These are phyloP conservation scores for Colletotrichum musicola DNA, from an alignment of 2,329 filamentous ascomycete species.

Conservation along the genomic window DNA sequence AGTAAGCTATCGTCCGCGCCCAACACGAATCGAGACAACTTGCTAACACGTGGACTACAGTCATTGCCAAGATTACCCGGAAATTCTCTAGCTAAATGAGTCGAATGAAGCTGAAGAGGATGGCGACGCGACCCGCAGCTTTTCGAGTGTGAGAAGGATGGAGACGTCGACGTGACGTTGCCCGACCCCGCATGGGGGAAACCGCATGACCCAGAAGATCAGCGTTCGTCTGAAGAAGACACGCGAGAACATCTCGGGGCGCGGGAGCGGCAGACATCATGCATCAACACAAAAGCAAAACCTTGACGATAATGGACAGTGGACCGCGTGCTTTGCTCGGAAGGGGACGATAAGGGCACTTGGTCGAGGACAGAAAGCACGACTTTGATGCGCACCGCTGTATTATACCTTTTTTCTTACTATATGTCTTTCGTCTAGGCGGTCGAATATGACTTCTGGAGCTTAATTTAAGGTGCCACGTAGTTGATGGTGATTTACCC, in stretches of 20 bases:
- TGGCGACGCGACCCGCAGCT: background rate
- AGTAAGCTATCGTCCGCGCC: constrained; percentile 69
- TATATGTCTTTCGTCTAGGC: constrained; percentile 22
- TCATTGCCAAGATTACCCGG: constrained; percentile 95
- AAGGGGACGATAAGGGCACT: constrained; percentile 1
- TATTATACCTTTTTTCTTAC: constrained; percentile 37
- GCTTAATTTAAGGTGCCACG: background rate
- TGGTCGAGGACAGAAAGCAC: constrained; percentile 21
- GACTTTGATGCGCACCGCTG: constrained; percentile 34
- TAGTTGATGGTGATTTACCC: background rate
- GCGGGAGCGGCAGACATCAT: background rate
- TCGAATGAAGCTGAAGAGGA: too few species aligned
- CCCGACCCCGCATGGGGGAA: background rate
- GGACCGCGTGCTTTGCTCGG: constrained; percentile 16
- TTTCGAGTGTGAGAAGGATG: background rate
- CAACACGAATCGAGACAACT: background rate
- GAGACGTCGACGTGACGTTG: constrained; percentile 1
- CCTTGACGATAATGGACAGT: constrained; percentile 39
- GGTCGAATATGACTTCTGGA: constrained; percentile 26
- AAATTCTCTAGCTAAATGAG: constrained; percentile 77
- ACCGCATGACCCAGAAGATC: background rate
- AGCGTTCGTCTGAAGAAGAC: constrained; percentile 8
- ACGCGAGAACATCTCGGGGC: background rate
- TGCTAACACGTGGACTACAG: constrained; percentile 59
- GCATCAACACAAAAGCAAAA: constrained; percentile 20